Evolutionary conservation across 129 eudicot genomes (phyloP).

Genomic region (Escallonia herrerae): DNA sequence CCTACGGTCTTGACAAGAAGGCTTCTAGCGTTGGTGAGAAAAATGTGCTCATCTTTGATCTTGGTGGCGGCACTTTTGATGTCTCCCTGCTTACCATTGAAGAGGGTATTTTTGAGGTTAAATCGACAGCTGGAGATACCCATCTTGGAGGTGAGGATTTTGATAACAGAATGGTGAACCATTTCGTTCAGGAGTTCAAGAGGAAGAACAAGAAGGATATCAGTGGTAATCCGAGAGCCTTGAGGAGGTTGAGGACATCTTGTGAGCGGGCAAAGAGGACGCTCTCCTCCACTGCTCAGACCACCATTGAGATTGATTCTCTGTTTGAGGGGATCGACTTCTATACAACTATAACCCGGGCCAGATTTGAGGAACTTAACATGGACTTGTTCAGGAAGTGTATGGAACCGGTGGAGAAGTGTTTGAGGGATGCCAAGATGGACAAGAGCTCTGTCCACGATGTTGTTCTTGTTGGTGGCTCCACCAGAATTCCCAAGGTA

Average conservation of each 20-base stretch:
- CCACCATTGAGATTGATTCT: conserved; percentile 7
- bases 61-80: conserved; percentile 7
- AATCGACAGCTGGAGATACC: conserved; percentile 9
- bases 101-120: conserved; percentile 10
- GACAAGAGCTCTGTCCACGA: conserved; percentile 7
- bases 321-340: conserved; percentile 4
- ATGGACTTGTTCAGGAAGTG: conserved; percentile 13
- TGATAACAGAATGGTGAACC: conserved; percentile 12
- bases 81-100: conserved; percentile 4
- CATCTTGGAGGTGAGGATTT: conserved; percentile 4
- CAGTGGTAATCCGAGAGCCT: too few relatives aligned
- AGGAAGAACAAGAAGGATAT: conserved; percentile 11
- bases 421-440: conserved; percentile 8
- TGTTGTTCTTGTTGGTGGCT: conserved; percentile 10
- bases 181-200: conserved; percentile 9
- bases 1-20: conserved; percentile 21
- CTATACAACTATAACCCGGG: conserved; percentile 9
- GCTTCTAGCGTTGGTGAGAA: conserved; percentile 1
- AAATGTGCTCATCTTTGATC: conserved; percentile 9
- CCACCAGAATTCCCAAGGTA: conserved; percentile 2
- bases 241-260: conserved; percentile 8
- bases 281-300: conserved; percentile 7
- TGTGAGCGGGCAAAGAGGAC: conserved; percentile 12
- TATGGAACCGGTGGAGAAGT: conserved; percentile 12
- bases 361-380: conserved; percentile 8